phyloP scores from a whole-genome alignment of 2,329 filamentous ascomycete genomes.

The Colletotrichum eleusines region DNA sequence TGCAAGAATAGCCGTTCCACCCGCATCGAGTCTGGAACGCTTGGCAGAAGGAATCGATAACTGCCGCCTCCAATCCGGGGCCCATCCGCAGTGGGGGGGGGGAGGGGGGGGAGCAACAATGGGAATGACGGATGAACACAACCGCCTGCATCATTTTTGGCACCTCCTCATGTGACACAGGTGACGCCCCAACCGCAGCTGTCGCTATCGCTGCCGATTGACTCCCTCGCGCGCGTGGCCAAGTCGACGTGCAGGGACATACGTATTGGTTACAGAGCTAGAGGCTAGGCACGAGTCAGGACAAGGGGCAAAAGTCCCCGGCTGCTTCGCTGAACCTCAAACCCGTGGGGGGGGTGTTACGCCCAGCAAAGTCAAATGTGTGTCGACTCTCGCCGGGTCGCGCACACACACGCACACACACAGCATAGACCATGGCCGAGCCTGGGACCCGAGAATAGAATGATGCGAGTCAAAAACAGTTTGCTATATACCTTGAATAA shows the following conservation, averaged over 20 bases:
- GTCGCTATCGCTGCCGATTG: not conserved
- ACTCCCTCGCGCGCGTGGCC: not conserved
- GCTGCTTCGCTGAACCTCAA: not conserved
- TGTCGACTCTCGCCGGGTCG: no score
- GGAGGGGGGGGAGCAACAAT: no score
- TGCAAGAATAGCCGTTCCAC: not conserved
- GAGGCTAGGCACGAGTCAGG: slow-evolving; percentile 14
- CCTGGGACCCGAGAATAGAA: not conserved
- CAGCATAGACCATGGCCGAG: accelerated
- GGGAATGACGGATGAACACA: not conserved
- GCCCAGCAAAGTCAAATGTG: no score
- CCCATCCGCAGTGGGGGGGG: not conserved
- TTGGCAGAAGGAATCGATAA: not conserved
- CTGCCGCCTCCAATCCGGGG: not conserved
- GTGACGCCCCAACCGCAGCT: not conserved
- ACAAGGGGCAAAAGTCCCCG: not conserved
- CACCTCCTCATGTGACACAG: no score
- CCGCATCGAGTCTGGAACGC: not conserved
- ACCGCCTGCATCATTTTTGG: not conserved
- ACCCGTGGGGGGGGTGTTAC: no score
- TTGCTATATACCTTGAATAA: not conserved
- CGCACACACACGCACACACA: no score
- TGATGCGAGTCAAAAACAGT: slow-evolving; percentile 3
- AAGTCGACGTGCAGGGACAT: not conserved
- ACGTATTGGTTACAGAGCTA: no score